These are phyloP conservation scores for Urochloa ruziziensis DNA, from an alignment of 176 grass and related monocot species.

Conservation along the genomic window DNA sequence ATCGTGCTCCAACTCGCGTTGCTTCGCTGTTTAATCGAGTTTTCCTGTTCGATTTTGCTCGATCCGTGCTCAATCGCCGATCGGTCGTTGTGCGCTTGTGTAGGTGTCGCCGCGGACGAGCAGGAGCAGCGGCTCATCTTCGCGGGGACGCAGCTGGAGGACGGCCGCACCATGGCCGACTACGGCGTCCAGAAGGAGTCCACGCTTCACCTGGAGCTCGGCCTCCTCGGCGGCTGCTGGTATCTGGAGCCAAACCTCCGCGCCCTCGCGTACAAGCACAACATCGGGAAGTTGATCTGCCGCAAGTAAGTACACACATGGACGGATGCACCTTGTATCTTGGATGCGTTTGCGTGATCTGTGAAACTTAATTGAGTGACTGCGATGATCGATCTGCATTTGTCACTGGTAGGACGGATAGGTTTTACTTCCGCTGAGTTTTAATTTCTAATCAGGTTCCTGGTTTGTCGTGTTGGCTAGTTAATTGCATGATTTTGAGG, in stretches of 20 bases:
- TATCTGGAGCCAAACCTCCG: background rate
- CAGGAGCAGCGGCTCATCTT: slow-evolving; percentile 59
- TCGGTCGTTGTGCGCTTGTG: too few species aligned
- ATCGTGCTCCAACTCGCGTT: too few species aligned
- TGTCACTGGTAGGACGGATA: background rate
- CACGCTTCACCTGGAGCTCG: slow-evolving; percentile 31
- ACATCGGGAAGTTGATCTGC: slow-evolving; percentile 29
- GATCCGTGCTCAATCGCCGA: background rate
- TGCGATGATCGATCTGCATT: background rate
- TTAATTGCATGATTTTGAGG: background rate
- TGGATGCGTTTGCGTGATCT: background rate
- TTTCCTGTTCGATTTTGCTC: background rate
- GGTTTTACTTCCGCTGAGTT: background rate
- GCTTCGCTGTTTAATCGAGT: too few species aligned
- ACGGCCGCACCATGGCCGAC: slow-evolving; percentile 39
- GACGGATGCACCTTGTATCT: background rate
- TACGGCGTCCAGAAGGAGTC: slow-evolving; percentile 45
- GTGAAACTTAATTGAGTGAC: background rate
- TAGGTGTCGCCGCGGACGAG: slow-evolving; percentile 19
- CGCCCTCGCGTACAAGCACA: slow-evolving; percentile 23
- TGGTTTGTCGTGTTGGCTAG: background rate
- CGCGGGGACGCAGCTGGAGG: slow-evolving; percentile 50
- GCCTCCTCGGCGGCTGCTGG: background rate
- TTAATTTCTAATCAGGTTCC: background rate
- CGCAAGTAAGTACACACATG: slow-evolving; percentile 20